Evolutionary conservation across 1,139 yeast species (phyloP), one percentile per base, ranked within the genome.

Genomic region (Candida sanyaensis): DNA sequence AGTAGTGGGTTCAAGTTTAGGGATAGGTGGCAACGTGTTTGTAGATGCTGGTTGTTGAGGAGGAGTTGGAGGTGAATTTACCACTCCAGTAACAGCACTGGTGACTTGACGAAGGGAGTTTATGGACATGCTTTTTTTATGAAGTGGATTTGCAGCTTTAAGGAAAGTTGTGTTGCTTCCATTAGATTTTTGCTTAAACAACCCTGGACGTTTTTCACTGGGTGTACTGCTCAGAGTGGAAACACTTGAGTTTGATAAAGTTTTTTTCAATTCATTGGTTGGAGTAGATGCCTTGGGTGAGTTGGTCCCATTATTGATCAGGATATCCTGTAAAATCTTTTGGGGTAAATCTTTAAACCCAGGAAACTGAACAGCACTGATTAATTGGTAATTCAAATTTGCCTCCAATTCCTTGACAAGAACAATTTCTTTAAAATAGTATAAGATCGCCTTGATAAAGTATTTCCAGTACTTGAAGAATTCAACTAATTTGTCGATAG

Each of bases 391-490:
- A 59, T 84, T 83, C 49, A 86, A 77, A 56, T 83, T 78, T 43
- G 86, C 82, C 54, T 83, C 84, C 55, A 85, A 87, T 61, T 84
- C 88, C 59, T 84, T 86, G 28, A 87, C 84, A 48, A 83, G 70
- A 4, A 84, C 70, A 39, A 84, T 73, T 55, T 86, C 88, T 53
- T 80, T 81, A 55, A 83, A 76, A 62, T 87, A 87, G 52, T 74
- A 72, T 31, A 82, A 71, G 50, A 86, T 62, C 13, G 87, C 82
- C 56, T 83, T 83, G 53, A 87, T 73, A 51, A 86, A 78, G 63
- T 80, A 81, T 59, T 86, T 83, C 90, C 92, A 87, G 49, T 80
- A 77, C 51, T 83, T 82, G 64, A 87, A 86, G 58, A 87, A 73
- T 48, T 73, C 78, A 46, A 80, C 66, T 58, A 81, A 66, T 46